Percentiles rank a stretch among this genome's conserved stretches.
Evolutionary conservation across 352 stramenopile genomes (phyloP).

Genomic region (Pythium pectinolyticum): DNA sequence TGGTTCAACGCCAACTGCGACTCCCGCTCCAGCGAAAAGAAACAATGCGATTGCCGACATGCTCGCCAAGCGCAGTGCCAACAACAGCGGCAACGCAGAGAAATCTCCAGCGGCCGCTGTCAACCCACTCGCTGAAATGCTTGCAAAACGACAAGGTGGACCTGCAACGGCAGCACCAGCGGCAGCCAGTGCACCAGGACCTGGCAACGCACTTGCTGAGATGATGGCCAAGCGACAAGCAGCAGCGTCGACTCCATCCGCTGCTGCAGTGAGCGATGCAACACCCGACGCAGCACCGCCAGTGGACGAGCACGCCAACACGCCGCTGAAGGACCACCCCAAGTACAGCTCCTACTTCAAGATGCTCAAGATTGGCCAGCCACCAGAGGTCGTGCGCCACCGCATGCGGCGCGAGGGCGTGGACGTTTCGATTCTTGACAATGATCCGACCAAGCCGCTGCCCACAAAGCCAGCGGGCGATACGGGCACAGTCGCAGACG

Average conservation of each 20-base stretch:
- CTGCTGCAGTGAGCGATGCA: conserved; percentile 3
- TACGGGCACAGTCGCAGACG: conserved; percentile 37
- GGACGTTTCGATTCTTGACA: conserved; percentile 61
- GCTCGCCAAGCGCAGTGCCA: conserved; percentile 1
- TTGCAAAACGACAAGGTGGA: conserved; percentile 20
- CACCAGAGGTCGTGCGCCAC: conserved; percentile 65
- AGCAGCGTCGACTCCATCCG: neutral
- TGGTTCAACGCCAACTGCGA: conserved; percentile 22
- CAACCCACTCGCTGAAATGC: conserved; percentile 25
- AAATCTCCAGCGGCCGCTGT: too few species aligned
- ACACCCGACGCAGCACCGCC: conserved; percentile 8
- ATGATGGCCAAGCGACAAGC: conserved; percentile 32
- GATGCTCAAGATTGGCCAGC: conserved; percentile 78
- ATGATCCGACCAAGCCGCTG: conserved; percentile 57
- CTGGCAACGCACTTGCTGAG: conserved; percentile 19
- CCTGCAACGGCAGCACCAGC: neutral
- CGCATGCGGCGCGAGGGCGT: conserved; percentile 73
- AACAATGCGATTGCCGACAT: conserved; percentile 38
- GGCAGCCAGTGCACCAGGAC: conserved; percentile 18
- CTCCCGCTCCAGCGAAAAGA: neutral
- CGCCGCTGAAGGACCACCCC: conserved; percentile 62
- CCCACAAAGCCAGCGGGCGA: conserved; percentile 21
- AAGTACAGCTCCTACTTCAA: conserved; percentile 79
- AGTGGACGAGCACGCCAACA: conserved; percentile 29
- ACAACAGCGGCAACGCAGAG: too few species aligned